phyloP scores from a whole-genome alignment of 2,329 filamentous ascomycete species.

The Coniochaeta hoffmannii region DNA sequence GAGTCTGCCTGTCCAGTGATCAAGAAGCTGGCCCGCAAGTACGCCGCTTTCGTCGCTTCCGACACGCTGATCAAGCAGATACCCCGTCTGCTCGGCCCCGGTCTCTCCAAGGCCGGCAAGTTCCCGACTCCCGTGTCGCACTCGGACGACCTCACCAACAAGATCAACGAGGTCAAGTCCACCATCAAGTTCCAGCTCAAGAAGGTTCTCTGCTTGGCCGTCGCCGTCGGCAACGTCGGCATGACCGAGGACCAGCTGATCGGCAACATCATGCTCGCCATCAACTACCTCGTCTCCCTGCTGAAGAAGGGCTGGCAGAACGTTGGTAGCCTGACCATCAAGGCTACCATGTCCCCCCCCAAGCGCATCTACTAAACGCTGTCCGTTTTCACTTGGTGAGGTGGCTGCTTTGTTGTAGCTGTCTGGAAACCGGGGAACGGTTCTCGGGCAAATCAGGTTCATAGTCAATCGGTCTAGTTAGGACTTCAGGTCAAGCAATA shows the following conservation, averaged over 20 bases:
- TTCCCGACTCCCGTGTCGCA: slow-evolving; percentile 99
- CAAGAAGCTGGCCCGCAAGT: slow-evolving; percentile 99
- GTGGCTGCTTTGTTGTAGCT: neutral
- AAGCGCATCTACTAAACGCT: slow-evolving; percentile 84
- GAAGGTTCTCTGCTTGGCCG: slow-evolving; percentile 99
- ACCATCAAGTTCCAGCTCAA: slow-evolving; percentile 99
- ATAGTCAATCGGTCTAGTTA: neutral
- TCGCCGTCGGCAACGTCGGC: slow-evolving; percentile 96
- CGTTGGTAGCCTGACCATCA: slow-evolving; percentile 98
- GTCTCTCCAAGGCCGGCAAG: slow-evolving; percentile 99
- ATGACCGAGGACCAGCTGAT: slow-evolving; percentile 96
- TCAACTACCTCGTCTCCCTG: slow-evolving; percentile 99
- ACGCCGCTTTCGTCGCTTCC: slow-evolving; percentile 98
- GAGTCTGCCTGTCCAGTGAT: too few relatives aligned
- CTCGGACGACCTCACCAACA: slow-evolving; percentile 84
- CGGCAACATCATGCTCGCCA: slow-evolving; percentile 98
- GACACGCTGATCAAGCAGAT: slow-evolving; percentile 99
- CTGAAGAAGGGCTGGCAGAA: slow-evolving; percentile 99
- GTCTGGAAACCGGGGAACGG: neutral
- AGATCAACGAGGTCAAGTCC: slow-evolving; percentile 99
- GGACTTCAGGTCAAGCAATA: neutral
- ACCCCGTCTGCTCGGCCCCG: slow-evolving; percentile 96
- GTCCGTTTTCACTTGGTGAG: slow-evolving; percentile 1
- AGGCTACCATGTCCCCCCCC: slow-evolving; percentile 99
- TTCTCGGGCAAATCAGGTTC: neutral